Percentiles rank a stretch among this genome's conserved stretches.
These are phyloP conservation scores for Beauveria asiatica DNA, from an alignment of 2,329 filamentous ascomycete species.

Conservation along the genomic window DNA sequence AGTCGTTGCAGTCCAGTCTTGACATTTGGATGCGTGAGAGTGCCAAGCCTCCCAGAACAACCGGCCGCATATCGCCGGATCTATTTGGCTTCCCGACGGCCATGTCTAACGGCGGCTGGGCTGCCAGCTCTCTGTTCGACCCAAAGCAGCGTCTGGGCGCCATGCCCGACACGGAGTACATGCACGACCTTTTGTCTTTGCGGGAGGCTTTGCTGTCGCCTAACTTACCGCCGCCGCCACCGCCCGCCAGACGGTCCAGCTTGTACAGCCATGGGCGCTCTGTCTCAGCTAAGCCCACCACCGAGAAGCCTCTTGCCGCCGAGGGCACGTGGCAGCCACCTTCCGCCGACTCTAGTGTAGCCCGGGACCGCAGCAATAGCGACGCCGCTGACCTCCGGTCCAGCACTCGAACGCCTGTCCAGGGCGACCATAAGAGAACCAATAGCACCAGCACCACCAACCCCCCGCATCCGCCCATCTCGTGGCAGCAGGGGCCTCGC, in stretches of 20 bases:
- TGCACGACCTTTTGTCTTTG: constrained; percentile 37
- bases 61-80: constrained; percentile 37
- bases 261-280: constrained; percentile 38
- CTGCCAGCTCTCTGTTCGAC: constrained; percentile 39
- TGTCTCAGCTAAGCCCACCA: constrained; percentile 16
- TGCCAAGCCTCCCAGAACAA: constrained; percentile 28
- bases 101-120: constrained; percentile 34
- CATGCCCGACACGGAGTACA: constrained; percentile 28
- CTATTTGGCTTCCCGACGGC: constrained; percentile 44
- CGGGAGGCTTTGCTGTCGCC: constrained; percentile 31
- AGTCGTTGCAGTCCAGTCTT: constrained; percentile 39
- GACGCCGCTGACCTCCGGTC: constrained; percentile 4
- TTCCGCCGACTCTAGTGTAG: constrained; percentile 10
- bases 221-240: constrained; percentile 34
- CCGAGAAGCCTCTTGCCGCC: constrained; percentile 5
- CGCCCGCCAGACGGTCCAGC: constrained; percentile 46
- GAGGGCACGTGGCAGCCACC: constrained; percentile 14
- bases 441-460: constrained; percentile 14
- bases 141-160: constrained; percentile 19
- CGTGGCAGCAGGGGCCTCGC: constrained; percentile 34
- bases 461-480: constrained; percentile 38
- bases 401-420: constrained; percentile 8
- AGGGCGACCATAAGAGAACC: constrained; percentile 27
- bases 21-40: constrained; percentile 53
- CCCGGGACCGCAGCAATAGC: constrained; percentile 14